phyloP scores from a whole-genome alignment of 441 rosid species.

The Syzygium syzygioides region DNA sequence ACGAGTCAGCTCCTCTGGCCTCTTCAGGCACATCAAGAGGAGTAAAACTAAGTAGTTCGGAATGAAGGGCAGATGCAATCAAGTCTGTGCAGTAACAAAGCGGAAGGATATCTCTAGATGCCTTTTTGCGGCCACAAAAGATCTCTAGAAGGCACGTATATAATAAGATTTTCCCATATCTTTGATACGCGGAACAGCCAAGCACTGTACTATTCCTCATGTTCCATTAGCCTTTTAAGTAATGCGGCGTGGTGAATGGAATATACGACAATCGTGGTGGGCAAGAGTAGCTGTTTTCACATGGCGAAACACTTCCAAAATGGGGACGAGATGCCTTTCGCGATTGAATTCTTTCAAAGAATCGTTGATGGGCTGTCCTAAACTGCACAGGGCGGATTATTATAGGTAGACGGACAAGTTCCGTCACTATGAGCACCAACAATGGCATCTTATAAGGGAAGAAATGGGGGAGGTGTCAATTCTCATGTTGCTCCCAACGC shows the following conservation, averaged over 20 bases:
- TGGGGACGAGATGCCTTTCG: background rate
- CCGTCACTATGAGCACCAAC: background rate
- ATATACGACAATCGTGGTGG: background rate
- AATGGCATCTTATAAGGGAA: background rate
- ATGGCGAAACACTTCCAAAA: background rate
- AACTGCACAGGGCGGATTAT: background rate
- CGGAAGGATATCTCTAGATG: background rate
- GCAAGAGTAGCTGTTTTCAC: background rate
- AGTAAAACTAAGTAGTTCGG: background rate
- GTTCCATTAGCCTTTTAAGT: background rate
- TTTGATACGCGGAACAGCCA: background rate
- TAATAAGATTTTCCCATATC: background rate
- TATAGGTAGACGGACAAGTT: background rate
- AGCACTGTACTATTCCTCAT: background rate
- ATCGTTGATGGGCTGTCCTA: background rate
- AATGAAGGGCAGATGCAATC: background rate
- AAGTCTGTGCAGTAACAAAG: background rate
- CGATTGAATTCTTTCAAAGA: background rate
- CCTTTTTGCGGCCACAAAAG: background rate
- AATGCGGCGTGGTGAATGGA: background rate
- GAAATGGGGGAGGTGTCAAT: background rate
- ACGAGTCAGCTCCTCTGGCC: background rate
- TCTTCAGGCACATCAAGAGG: background rate
- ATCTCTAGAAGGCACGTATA: background rate
- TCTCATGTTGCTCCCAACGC: background rate